Conservation (phyloP, 2,329 filamentous ascomycete species). For the Sclerotinia nivalis region DNA sequence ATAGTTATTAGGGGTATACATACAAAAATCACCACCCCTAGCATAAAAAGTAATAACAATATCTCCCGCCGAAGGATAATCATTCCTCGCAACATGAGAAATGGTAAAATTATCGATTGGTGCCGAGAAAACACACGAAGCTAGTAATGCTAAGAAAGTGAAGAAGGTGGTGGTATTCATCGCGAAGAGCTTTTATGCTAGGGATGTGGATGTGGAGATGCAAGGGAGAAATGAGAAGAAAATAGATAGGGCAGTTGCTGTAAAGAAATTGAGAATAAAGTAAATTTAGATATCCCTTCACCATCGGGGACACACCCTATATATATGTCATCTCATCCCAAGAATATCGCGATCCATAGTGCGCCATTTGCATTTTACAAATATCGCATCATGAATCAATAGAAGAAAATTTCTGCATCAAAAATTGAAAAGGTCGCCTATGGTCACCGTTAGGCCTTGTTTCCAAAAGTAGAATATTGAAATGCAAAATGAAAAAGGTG, state of each 20-base stretch:
- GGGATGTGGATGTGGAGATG: no score
- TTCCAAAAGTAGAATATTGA: not conserved
- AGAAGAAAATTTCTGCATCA: not conserved
- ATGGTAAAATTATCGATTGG: not conserved
- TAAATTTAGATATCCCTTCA: not conserved
- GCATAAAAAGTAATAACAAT: not conserved
- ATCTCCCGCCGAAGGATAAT: not conserved
- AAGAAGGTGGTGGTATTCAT: not conserved
- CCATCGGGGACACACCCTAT: not conserved
- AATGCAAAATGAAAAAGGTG: not conserved
- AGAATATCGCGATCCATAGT: not conserved
- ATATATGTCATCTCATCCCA: not conserved
- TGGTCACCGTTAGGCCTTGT: not conserved
- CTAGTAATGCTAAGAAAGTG: not conserved
- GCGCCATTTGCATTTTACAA: not conserved
- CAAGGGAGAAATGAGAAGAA: not conserved
- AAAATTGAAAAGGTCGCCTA: not conserved
- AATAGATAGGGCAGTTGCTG: not conserved
- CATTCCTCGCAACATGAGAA: not conserved
- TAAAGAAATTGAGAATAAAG: not conserved
- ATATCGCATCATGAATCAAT: not conserved
- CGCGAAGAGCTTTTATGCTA: no score
- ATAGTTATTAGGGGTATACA: not conserved
- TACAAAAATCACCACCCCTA: not conserved
- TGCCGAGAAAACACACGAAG: not conserved